phyloP scores from a whole-genome alignment of 495 filamentous ascomycete genomes.

The Sporormia fimetaria region DNA sequence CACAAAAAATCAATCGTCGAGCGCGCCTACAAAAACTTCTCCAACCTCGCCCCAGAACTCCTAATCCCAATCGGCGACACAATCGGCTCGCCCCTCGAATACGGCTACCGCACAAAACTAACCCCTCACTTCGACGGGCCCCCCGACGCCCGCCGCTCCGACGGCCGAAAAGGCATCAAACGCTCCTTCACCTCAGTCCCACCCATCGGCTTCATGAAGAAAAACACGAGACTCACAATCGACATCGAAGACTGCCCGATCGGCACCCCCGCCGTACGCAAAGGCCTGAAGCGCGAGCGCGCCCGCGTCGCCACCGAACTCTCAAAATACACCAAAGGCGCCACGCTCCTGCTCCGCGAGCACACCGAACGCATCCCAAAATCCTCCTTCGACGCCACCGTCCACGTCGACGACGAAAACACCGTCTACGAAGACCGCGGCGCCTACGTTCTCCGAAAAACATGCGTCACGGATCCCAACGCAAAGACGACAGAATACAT shows the following conservation, averaged over 20 bases:
- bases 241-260: slow-evolving; percentile 98
- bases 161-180: slow-evolving; percentile 36
- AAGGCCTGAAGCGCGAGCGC: slow-evolving; percentile 64
- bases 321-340: slow-evolving; percentile 61
- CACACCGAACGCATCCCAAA: slow-evolving; percentile 61
- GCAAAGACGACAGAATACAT: slow-evolving; percentile 74
- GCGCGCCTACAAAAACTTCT: slow-evolving; percentile 88
- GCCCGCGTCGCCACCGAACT: slow-evolving; percentile 58
- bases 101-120: slow-evolving; percentile 89
- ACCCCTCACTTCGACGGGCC: slow-evolving; percentile 89
- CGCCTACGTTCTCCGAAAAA: slow-evolving; percentile 61
- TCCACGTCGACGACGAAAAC: slow-evolving; percentile 8
- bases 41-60: slow-evolving; percentile 59
- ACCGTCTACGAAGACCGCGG: slow-evolving; percentile 29
- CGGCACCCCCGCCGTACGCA: slow-evolving; percentile 70
- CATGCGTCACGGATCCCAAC: slow-evolving; percentile 76
- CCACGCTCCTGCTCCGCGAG: slow-evolving; percentile 82
- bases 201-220: slow-evolving; percentile 81
- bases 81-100: slow-evolving; percentile 79
- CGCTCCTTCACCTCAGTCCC: slow-evolving; percentile 46
- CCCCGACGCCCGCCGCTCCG: slow-evolving; percentile 35
- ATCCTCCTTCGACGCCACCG: slow-evolving; percentile 20
- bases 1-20: slow-evolving; percentile 80
- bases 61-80: slow-evolving; percentile 71
- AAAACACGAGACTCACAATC: slow-evolving; percentile 57